Conservation (phyloP, 1,139 yeast genomes). For the Yamadazyma pseudoaaseri region DNA sequence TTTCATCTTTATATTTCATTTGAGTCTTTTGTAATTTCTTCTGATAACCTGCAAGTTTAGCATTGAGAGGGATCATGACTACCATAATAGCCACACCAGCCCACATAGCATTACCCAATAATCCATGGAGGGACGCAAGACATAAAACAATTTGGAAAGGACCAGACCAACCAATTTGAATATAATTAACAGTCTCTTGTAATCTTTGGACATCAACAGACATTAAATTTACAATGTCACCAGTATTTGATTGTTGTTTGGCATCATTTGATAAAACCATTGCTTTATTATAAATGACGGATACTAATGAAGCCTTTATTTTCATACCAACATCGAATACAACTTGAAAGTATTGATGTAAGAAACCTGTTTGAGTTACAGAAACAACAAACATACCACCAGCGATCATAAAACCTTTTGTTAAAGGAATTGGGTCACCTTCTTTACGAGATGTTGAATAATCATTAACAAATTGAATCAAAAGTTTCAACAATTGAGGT, state of each 20-base stretch:
- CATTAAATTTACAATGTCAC: conserved; percentile 96
- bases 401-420: conserved; percentile 83
- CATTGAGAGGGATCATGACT: conserved; percentile 83
- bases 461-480: conserved; percentile 81
- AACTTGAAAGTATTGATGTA: conserved; percentile 92
- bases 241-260: conserved; percentile 77
- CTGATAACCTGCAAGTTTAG: conserved; percentile 69
- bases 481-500: conserved; percentile 76
- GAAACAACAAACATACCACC: conserved; percentile 81
- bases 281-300: conserved; percentile 79
- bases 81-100: conserved; percentile 87
- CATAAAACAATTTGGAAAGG: conserved; percentile 90
- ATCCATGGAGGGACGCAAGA: conserved; percentile 67
- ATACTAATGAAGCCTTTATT: conserved; percentile 74
- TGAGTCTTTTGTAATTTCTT: conserved; percentile 67
- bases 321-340: conserved; percentile 91
- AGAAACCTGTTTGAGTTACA: conserved; percentile 74
- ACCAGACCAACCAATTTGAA: conserved; percentile 92
- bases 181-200: conserved; percentile 84
- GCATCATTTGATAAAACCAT: conserved; percentile 82
- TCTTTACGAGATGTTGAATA: conserved; percentile 48
- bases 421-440: conserved; percentile 53
- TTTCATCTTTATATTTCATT: conserved; percentile 47
- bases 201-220: conserved; percentile 94
- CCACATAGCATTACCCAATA: conserved; percentile 95